These are phyloP conservation scores for Leucocoprinus leucothites DNA, from an alignment of 768 basidiomycete genomes.

Conservation along the genomic window DNA sequence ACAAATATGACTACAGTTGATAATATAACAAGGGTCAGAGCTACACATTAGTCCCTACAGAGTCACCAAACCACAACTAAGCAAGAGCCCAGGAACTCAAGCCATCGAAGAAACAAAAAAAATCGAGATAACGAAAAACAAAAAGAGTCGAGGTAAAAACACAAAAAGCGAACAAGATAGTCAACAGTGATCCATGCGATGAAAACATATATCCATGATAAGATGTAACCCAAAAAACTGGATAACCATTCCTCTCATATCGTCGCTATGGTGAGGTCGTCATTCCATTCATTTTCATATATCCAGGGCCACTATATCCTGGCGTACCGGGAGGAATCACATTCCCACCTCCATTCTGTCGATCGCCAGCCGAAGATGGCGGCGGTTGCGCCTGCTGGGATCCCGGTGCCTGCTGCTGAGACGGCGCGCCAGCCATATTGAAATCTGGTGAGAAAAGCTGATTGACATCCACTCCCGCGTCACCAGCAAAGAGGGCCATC, in stretches of 20 bases:
- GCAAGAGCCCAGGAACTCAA: background rate
- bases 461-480: slow-evolving; percentile 38
- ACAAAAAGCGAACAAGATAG: too few relatives aligned
- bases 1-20: slow-evolving; percentile 8
- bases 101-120: background rate
- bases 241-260: too few relatives aligned
- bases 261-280: slow-evolving; percentile 30
- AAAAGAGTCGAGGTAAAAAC: background rate
- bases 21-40: background rate
- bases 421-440: slow-evolving; percentile 14
- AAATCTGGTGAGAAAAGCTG: slow-evolving; percentile 28
- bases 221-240: too few relatives aligned
- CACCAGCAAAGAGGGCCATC: slow-evolving; percentile 54
- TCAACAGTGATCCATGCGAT: too few relatives aligned
- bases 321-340: slow-evolving; percentile 13
- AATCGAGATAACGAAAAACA: background rate
- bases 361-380: slow-evolving; percentile 11
- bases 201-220: background rate
- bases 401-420: slow-evolving; percentile 9
- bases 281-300: slow-evolving; percentile 34
- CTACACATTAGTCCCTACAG: too few relatives aligned
- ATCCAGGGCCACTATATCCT: slow-evolving; percentile 25
- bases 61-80: background rate
- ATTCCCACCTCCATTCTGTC: slow-evolving; percentile 14
- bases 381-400: slow-evolving; percentile 15